Conservation (phyloP, 2,329 filamentous ascomycete species). For the Escovopsis sp. region DNA sequence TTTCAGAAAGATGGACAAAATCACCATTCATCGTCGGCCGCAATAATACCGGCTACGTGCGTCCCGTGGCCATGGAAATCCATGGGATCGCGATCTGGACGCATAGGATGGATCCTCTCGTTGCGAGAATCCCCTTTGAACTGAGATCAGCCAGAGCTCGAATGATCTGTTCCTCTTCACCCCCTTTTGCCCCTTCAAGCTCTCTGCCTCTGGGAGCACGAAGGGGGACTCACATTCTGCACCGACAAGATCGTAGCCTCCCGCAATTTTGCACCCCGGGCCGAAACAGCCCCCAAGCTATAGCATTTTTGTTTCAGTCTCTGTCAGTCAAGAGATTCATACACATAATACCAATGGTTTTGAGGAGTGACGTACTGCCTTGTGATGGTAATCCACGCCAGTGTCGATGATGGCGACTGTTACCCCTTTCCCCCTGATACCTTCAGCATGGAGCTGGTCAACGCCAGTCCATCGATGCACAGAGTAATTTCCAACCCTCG, state of each 20-base stretch:
- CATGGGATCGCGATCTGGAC: slow-evolving; percentile 16
- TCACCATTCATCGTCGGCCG: slow-evolving; percentile 25
- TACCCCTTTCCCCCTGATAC: slow-evolving; percentile 22
- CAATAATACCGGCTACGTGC: slow-evolving; percentile 32
- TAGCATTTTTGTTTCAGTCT: no score
- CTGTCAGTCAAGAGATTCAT: not conserved
- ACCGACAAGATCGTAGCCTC: slow-evolving; percentile 25
- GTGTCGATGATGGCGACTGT: slow-evolving; percentile 26
- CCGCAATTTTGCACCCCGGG: slow-evolving; percentile 22
- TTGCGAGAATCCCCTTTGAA: slow-evolving; percentile 16
- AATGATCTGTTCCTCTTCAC: no score
- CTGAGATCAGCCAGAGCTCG: not conserved
- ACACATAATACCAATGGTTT: not conserved
- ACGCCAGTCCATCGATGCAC: slow-evolving; percentile 26
- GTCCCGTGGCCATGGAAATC: slow-evolving; percentile 11
- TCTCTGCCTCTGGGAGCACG: no score
- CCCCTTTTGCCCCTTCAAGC: not conserved
- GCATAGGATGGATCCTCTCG: slow-evolving; percentile 15
- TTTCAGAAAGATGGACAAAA: no score
- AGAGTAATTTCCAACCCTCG: slow-evolving; percentile 15
- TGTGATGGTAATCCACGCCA: slow-evolving; percentile 25
- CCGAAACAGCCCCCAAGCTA: slow-evolving; percentile 26
- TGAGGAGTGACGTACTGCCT: slow-evolving; percentile 14
- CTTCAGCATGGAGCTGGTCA: slow-evolving; percentile 21
- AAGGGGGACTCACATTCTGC: slow-evolving; percentile 13